Conservation (phyloP, 2,329 filamentous ascomycete genomes). For the Fusarium napiforme region DNA sequence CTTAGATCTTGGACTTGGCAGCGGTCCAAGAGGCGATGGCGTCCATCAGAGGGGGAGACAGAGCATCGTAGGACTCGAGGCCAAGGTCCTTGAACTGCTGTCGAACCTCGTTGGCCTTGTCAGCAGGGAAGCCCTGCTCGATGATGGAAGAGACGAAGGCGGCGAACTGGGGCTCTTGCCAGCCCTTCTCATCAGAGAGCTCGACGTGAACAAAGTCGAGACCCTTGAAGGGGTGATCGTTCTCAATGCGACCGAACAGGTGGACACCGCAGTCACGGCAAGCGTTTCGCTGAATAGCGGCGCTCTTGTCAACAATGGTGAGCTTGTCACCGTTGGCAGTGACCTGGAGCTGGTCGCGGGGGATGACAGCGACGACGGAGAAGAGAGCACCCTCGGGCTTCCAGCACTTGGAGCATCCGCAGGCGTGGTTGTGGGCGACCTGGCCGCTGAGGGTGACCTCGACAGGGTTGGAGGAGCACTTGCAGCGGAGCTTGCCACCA, state of each 20-base stretch:
- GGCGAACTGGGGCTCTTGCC: constrained; percentile 78
- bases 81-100: constrained; percentile 63
- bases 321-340: constrained; percentile 70
- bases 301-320: constrained; percentile 63
- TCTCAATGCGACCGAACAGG: constrained; percentile 72
- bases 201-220: constrained; percentile 77
- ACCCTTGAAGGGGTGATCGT: constrained; percentile 73
- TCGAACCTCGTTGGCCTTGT: constrained; percentile 65
- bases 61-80: constrained; percentile 70
- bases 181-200: constrained; percentile 68
- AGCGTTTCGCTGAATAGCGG: constrained; percentile 69
- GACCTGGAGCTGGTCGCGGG: constrained; percentile 64
- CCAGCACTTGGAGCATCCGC: constrained; percentile 79
- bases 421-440: constrained; percentile 75
- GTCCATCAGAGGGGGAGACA: constrained; percentile 73
- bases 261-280: constrained; percentile 71
- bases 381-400: constrained; percentile 73
- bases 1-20: constrained; percentile 53
- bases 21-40: constrained; percentile 65
- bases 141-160: constrained; percentile 75
- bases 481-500: constrained; percentile 71
- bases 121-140: constrained; percentile 71
- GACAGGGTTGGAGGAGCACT: constrained; percentile 66
- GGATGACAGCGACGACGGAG: constrained; percentile 71
- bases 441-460: constrained; percentile 67